Base-by-base conservation (phyloP, 345 rosid species). In the Gynandropsis gynandra region DNA sequence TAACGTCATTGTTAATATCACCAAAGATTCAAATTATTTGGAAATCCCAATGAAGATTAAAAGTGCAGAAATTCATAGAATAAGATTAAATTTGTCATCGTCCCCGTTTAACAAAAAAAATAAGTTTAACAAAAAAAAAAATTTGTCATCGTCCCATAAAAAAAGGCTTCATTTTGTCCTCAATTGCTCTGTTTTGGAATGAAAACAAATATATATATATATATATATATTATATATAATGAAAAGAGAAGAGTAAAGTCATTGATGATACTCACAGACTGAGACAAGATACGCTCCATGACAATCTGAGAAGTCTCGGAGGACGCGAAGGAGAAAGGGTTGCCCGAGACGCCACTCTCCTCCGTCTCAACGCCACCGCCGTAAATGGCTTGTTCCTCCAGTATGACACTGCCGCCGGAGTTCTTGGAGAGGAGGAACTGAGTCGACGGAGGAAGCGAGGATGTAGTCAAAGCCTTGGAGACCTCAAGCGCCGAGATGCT, bases 221-320 rank as follows among this genome's bases (percentile, higher is more conserved):
- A n/a, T n/a, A n/a, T n/a, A n/a, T 51, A 36, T 61, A 11, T 53
- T 27, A 10, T 47, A 27, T 1, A 14, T 3, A 44, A 29, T 18
- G 14, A 16, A 5, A 21, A 13, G 1, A 46, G 47, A 18, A 32
- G 31, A 35, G 16, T 24, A 5, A 5, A 5, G 29, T 5, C n/a
- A n/a, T n/a, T n/a, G 5, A 5, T 9, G n/a, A 33, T 5, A 67
- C 95, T 83, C 62, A 93, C 99, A 80, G 99, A 85, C 72, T 93
- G 99, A 34, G 95, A 87, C 89, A 93, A 71, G 76, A 93, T 93
- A 32, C 99, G 80, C 12, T 93, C 99, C 87, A 93, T 74, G 56
- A 93, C 83, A 97, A 93, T 85, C 75, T 78, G 99, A 17, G 95
- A 93, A 32, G 99, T 93, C 64, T 93, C 99, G 0, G 87, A 85